Conservation (phyloP, 495 filamentous ascomycete species). For the Parachaetomium inaequale region DNA sequence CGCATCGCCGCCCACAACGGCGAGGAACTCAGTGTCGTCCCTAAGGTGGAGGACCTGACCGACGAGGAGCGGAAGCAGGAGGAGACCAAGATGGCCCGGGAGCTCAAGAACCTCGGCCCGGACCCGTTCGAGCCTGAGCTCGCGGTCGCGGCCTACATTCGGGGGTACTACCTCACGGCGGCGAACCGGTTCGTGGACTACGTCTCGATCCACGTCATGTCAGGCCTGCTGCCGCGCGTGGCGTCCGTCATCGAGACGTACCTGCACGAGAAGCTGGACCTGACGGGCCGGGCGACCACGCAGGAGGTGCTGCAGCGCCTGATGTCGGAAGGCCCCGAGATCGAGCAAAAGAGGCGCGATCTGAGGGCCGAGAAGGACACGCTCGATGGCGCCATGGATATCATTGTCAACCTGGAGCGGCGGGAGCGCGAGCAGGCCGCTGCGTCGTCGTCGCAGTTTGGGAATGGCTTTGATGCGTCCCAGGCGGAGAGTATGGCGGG, state of each 20-base stretch:
- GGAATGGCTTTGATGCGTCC: slow-evolving; percentile 1
- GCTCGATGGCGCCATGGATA: slow-evolving; percentile 40
- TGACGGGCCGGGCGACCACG: slow-evolving; percentile 24
- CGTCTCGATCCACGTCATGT: slow-evolving; percentile 45
- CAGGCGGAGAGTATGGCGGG: slow-evolving; percentile 6
- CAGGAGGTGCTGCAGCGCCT: slow-evolving; percentile 33
- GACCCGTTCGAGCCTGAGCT: slow-evolving; percentile 49
- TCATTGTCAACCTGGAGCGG: slow-evolving; percentile 37
- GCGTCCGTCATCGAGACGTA: slow-evolving; percentile 31
- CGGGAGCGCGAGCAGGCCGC: slow-evolving; percentile 13
- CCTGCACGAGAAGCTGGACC: slow-evolving; percentile 41
- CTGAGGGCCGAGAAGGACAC: slow-evolving; percentile 40
- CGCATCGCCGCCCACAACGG: slow-evolving; percentile 28
- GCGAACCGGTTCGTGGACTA: slow-evolving; percentile 49
- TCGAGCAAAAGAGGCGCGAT: slow-evolving; percentile 30
- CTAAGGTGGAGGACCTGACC: slow-evolving; percentile 40
- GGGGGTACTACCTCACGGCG: slow-evolving; percentile 52
- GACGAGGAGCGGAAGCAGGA: slow-evolving; percentile 38
- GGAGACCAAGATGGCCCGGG: slow-evolving; percentile 20
- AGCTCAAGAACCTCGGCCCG: slow-evolving; percentile 37
- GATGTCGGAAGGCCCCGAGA: slow-evolving; percentile 46
- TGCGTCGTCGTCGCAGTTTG: slow-evolving; percentile 4
- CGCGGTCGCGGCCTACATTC: slow-evolving; percentile 46
- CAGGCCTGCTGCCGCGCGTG: slow-evolving; percentile 41
- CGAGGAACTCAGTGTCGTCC: slow-evolving; percentile 27